Evolutionary conservation across 1,284 basidiomycete genomes (phyloP), one percentile per base, ranked within the genome.

Genomic region (Leucoagaricus sp.): DNA sequence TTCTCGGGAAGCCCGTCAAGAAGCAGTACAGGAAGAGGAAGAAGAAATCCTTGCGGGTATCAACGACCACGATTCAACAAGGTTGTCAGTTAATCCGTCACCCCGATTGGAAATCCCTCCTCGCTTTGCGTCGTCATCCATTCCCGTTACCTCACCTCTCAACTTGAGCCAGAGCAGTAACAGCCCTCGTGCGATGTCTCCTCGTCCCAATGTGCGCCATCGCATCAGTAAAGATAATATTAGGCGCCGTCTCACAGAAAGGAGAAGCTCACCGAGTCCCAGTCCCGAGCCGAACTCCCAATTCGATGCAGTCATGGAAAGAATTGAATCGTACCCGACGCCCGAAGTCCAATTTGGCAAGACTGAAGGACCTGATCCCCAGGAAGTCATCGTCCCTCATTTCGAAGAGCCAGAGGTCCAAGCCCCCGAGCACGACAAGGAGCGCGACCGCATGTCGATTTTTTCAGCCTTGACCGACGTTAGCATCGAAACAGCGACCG

Each of bases 221-320:
- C 73, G 80, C 49, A 82, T 85, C 51, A 82, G 71, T 51, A 75
- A 76, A 29, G 83, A 83, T 53, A 79, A 81, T 49, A 75, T 87
- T 29, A 77, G 81, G 57, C 70, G 76, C 59, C 73, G 80, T 33
- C 62, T 85, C 44, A 63, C 79, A 63, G 74, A 72, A 40, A 75
- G 75, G 60, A 67, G 75, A 55, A 83, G 75, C 44, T 65, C 69
- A 53, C 78, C 76, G 48, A 77, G 78, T 56, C 71, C 77, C 2
- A 61, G 62, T 55, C 65, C 62, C 29, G 60, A 61, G 19, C 59
- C 58, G 29, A 48, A n/a, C 5, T 53, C 63, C n/a, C 53, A 58
- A 17, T 51, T 53, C 6, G 53, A 48, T n/a, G 36, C 47, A 51
- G 34, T 58, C 50, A 57, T 42, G 45, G 42, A 53, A 48, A 52